Evolutionary conservation across 2,329 filamentous ascomycete genomes (phyloP).

Genomic region (Zalaria obscura): DNA sequence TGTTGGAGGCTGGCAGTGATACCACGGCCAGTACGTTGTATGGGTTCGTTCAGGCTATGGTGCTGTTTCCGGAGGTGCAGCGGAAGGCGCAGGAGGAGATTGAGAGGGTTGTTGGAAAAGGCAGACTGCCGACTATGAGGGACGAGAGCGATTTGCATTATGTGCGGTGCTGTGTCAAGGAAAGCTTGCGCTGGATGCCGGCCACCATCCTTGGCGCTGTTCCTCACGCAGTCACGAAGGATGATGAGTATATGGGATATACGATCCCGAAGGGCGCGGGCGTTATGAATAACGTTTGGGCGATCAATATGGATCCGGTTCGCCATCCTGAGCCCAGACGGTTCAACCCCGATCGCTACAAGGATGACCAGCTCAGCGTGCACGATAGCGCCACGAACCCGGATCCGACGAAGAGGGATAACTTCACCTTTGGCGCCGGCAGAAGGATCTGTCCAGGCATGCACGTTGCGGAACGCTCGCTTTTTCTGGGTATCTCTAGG

Average conservation of each 20-base stretch:
- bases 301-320: slow-evolving; percentile 24
- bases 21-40: slow-evolving; percentile 20
- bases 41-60: slow-evolving; percentile 19
- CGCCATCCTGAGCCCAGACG: slow-evolving; percentile 23
- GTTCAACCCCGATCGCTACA: slow-evolving; percentile 20
- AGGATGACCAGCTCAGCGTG: slow-evolving; percentile 11
- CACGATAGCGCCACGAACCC: slow-evolving; percentile 19
- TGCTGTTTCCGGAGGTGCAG: slow-evolving; percentile 9
- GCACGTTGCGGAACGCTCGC: slow-evolving; percentile 35
- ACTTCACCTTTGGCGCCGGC: slow-evolving; percentile 42
- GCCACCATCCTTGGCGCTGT: slow-evolving; percentile 13
- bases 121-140: slow-evolving; percentile 14
- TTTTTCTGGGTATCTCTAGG: slow-evolving; percentile 34
- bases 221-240: slow-evolving; percentile 24
- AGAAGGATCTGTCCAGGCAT: slow-evolving; percentile 45
- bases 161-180: slow-evolving; percentile 19
- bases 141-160: slow-evolving; percentile 18
- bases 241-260: slow-evolving; percentile 17
- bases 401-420: slow-evolving; percentile 31
- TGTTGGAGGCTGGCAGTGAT: slow-evolving; percentile 28
- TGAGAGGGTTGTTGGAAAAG: slow-evolving; percentile 9
- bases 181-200: slow-evolving; percentile 19
- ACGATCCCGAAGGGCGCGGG: slow-evolving; percentile 23
- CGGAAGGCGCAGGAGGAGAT: slow-evolving; percentile 9
- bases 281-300: slow-evolving; percentile 23